Base-by-base conservation (phyloP, 176 grass and related monocot species). In the Bromus sterilis region DNA sequence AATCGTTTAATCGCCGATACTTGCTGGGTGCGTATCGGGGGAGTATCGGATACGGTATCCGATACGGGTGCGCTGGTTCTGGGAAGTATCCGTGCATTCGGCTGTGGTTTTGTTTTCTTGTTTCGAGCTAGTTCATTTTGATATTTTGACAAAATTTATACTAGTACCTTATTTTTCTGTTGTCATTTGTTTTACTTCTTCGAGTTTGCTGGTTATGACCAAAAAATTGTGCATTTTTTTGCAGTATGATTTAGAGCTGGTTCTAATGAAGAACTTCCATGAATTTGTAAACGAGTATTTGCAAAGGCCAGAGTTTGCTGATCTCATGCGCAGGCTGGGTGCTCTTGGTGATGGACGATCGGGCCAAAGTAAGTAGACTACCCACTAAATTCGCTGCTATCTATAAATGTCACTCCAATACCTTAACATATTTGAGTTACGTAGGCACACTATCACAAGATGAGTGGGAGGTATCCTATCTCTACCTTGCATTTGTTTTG, bases 381-480 rank as follows among this genome's bases (percentile, higher is more conserved):
- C 1, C n/a, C 36, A 59, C 3, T 33, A 30, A 42, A 65, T 58
- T 62, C 18, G 18, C 5, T 77, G 30, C 26, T 21, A 5, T 59
- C 30, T 25, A 44, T 41, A 8, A 16, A 68, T 40, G 1, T 26
- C 37, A 56, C 66, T 74, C 44, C 4, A 3, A 24, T 18, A 62
- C 53, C 64, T 30, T 79, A 76, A 83, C 53, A 61, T 11, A 21
- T 15, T 21, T 3, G 59, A 26, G 4, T 28, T 11, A 34, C 70
- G 79, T 84, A 99, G 93, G 91, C 44, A 93, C 93, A 51, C 74
- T 99, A 30, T 88, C 93, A 14, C 87, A 85, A 34, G 93, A 95
- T 78, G 96, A 99, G 85, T 99, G 93, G 93, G 96, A 95, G 35
- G 93, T 91, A 60, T 89, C 96, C 4, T 99, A 99, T 89, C 89